These are phyloP conservation scores for Salix brachista DNA, from an alignment of 345 rosid genomes.

Conservation along the genomic window DNA sequence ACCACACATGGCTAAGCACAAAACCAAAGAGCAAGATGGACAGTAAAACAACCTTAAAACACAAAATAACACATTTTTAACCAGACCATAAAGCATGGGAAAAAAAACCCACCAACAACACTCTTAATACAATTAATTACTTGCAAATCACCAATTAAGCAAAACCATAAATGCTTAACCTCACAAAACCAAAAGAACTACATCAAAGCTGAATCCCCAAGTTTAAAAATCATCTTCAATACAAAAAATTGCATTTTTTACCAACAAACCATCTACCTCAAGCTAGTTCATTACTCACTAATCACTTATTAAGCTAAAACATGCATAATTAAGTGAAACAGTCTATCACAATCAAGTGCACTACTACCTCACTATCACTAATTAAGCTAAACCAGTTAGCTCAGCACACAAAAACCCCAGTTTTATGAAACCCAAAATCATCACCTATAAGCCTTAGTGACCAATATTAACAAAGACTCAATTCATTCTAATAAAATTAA, in stretches of 20 bases:
- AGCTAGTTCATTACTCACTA: background rate
- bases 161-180: background rate
- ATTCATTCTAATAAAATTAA: background rate
- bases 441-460: too few relatives aligned
- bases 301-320: background rate
- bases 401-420: too few relatives aligned
- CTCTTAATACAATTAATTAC: background rate
- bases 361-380: background rate
- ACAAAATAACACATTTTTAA: background rate
- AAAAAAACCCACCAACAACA: background rate
- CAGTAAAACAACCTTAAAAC: background rate
- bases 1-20: background rate
- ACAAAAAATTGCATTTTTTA: background rate
- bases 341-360: background rate
- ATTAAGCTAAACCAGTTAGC: background rate
- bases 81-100: background rate
- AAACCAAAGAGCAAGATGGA: background rate
- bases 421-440: too few relatives aligned
- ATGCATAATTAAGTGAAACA: background rate
- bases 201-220: background rate
- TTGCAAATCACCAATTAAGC: background rate
- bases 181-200: background rate
- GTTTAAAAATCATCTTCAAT: background rate
- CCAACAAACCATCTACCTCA: background rate
- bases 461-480: background rate